Conservation (phyloP, 768 basidiomycete species). For the Leucocoprinus birnbaumii region DNA sequence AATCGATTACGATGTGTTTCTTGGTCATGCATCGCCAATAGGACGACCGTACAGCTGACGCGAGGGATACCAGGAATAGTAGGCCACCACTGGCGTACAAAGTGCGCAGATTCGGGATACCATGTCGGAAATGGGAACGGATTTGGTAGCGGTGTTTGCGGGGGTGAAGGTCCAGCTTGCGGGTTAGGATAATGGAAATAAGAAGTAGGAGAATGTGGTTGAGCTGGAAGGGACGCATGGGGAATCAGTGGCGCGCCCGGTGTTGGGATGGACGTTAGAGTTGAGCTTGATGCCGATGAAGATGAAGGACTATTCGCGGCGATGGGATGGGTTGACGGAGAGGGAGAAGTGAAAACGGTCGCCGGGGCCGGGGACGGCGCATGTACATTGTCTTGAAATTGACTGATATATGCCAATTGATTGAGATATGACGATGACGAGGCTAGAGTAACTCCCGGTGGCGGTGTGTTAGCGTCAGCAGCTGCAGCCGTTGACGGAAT, state of each 20-base stretch:
- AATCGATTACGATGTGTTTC: conserved; percentile 57
- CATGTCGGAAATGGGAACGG: conserved; percentile 67
- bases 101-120: conserved; percentile 74
- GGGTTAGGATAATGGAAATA: conserved; percentile 1
- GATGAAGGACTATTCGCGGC: not conserved
- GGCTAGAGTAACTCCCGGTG: not conserved
- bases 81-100: conserved; percentile 83
- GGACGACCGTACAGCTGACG: conserved; percentile 69
- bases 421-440: not conserved
- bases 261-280: conserved; percentile 11
- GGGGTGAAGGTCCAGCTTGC: conserved; percentile 1
- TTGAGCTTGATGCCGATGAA: not conserved
- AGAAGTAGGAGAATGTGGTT: conserved; percentile 11
- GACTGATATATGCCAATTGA: no score
- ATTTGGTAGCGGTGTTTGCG: conserved; percentile 32
- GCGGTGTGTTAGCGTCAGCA: not conserved
- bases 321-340: not conserved
- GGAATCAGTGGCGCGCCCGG: conserved; percentile 6
- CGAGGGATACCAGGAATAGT: conserved; percentile 59
- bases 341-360: not conserved
- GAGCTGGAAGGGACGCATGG: conserved; percentile 5
- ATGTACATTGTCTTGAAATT: no score
- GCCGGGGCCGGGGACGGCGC: not conserved
- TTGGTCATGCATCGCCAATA: conserved; percentile 63
- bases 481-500: not conserved